Conservation (phyloP, 2,329 filamentous ascomycete species). For the Tolypocladium nubicola region DNA sequence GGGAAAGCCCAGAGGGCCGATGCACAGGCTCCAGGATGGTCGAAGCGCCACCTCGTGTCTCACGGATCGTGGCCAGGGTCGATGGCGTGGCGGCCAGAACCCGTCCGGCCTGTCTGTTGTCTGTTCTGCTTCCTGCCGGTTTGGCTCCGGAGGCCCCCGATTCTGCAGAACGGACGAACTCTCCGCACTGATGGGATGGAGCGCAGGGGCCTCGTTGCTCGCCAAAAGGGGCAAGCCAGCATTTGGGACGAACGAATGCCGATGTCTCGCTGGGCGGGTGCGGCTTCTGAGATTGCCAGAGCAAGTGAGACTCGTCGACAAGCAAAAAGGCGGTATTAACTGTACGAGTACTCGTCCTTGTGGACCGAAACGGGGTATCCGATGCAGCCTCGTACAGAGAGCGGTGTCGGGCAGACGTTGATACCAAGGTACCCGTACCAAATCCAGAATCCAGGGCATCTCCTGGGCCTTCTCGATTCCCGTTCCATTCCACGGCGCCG, state of each 20-base stretch:
- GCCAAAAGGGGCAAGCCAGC: background rate
- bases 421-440: no score
- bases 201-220: background rate
- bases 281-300: background rate
- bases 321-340: background rate
- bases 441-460: background rate
- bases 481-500: background rate
- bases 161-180: background rate
- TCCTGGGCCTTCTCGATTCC: background rate
- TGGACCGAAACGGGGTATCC: background rate
- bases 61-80: background rate
- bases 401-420: background rate
- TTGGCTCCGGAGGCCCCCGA: background rate
- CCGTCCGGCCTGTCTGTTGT: background rate
- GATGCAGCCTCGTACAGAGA: background rate
- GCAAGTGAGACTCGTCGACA: background rate
- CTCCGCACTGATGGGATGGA: background rate
- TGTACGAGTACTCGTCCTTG: no score
- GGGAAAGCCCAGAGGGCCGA: background rate
- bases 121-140: background rate
- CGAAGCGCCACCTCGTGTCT: slow-evolving; percentile 5
- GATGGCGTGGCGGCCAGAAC: background rate
- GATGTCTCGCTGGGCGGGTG: background rate
- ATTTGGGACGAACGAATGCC: background rate
- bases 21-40: background rate